Conservation (phyloP, 805 yeast species). For the Teunomyces cretensis region DNA sequence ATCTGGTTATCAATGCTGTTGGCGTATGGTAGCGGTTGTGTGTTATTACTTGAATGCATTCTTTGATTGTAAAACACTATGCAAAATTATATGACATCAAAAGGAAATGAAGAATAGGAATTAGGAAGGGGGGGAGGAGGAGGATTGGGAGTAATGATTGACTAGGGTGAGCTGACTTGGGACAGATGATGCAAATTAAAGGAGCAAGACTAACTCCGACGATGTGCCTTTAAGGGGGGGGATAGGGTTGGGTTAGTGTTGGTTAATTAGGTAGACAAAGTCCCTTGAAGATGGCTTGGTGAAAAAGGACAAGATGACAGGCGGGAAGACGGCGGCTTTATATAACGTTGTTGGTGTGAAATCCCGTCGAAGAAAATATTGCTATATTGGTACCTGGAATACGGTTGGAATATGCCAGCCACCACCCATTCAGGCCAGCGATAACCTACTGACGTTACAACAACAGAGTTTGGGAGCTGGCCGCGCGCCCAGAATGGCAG, state of each 20-base stretch:
- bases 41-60: slow-evolving; percentile 14
- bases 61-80: background rate
- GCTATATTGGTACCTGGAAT: no score
- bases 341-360: no score
- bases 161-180: slow-evolving; percentile 22
- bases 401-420: background rate
- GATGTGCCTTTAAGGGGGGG: background rate
- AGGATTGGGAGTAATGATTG: slow-evolving; percentile 17
- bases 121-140: no score
- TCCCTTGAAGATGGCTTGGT: background rate
- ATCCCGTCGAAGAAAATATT: no score
- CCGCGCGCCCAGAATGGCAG: background rate
- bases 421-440: background rate
- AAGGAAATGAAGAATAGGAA: slow-evolving; percentile 11
- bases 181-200: slow-evolving; percentile 1
- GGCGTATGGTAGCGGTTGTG: slow-evolving; percentile 26
- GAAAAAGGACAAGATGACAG: background rate
- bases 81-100: slow-evolving; percentile 2
- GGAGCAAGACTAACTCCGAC: background rate
- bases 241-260: background rate
- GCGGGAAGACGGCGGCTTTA: background rate
- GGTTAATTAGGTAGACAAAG: background rate
- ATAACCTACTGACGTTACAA: background rate
- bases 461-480: background rate
- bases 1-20: slow-evolving; percentile 18